Evolutionary conservation across 345 rosid species (phyloP).

Genomic region (Alliaria petiolata): DNA sequence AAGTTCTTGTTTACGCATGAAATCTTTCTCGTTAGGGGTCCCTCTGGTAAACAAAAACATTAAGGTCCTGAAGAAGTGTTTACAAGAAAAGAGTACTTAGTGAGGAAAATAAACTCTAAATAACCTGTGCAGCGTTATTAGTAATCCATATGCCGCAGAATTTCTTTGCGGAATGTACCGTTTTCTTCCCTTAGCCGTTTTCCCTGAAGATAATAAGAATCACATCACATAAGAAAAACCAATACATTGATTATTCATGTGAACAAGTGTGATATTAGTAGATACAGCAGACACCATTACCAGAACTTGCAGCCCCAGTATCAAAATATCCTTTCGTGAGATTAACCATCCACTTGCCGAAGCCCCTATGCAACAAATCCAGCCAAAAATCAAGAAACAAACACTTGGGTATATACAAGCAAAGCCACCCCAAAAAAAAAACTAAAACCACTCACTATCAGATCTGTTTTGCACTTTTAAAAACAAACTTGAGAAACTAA

Average conservation of each 20-base stretch:
- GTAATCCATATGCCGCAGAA: slow-evolving; percentile 67
- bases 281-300: slow-evolving; percentile 1
- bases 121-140: slow-evolving; percentile 76
- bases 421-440: neutral
- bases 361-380: slow-evolving; percentile 50
- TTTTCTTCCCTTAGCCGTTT: slow-evolving; percentile 39
- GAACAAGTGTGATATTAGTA: neutral
- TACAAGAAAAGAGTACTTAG: neutral
- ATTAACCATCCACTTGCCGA: slow-evolving; percentile 77
- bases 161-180: slow-evolving; percentile 69
- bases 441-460: neutral
- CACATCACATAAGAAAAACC: neutral
- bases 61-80: slow-evolving; percentile 3
- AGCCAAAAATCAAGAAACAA: slow-evolving; percentile 11
- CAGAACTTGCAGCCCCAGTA: slow-evolving; percentile 39
- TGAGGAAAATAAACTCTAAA: neutral
- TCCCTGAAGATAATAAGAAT: slow-evolving; percentile 35
- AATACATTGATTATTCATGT: neutral
- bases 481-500: neutral
- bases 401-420: neutral
- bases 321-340: slow-evolving; percentile 61
- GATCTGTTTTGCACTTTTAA: neutral
- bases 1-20: slow-evolving; percentile 82
- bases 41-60: slow-evolving; percentile 41
- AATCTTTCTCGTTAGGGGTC: slow-evolving; percentile 57